A percentile compares a stretch with the other conserved stretches of the same genome.
Conservation (phyloP, 495 filamentous ascomycete species). For the Astrothelium subdiscretum region DNA sequence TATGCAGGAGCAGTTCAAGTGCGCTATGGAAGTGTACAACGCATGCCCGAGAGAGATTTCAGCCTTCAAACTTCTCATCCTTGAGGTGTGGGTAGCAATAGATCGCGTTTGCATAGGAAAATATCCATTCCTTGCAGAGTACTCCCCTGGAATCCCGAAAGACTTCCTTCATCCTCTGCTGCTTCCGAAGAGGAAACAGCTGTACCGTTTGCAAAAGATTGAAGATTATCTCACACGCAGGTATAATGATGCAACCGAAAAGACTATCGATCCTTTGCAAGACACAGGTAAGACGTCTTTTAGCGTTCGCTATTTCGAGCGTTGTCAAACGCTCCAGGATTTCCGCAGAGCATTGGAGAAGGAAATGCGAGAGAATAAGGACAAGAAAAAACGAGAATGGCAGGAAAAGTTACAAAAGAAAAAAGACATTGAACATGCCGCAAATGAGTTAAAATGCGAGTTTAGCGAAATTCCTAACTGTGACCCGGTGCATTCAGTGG, state of each 20-base stretch:
- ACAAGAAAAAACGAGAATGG: conserved; percentile 37
- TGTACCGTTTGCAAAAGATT: conserved; percentile 36
- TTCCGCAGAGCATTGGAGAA: conserved; percentile 31
- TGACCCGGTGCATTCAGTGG: conserved; percentile 6
- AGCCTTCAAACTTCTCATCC: background rate
- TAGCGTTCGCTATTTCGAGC: conserved; percentile 41
- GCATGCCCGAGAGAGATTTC: background rate
- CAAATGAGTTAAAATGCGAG: conserved; percentile 21
- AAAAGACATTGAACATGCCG: conserved; percentile 18
- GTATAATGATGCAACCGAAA: conserved; percentile 13
- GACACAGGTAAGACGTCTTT: conserved; percentile 32
- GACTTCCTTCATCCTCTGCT: conserved; percentile 7
- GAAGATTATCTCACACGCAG: conserved; percentile 38
- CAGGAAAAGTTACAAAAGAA: conserved; percentile 24
- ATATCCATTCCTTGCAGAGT: conserved; percentile 1
- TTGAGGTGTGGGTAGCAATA: conserved; percentile 6
- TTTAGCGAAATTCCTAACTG: conserved; percentile 13
- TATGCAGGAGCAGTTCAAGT: background rate
- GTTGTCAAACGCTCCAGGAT: conserved; percentile 33
- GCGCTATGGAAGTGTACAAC: background rate
- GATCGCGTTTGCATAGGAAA: background rate
- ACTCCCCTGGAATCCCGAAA: conserved; percentile 9
- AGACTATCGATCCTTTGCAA: conserved; percentile 27
- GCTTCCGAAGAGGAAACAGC: conserved; percentile 5
- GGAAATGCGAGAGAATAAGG: conserved; percentile 22